Evolutionary conservation across 345 rosid genomes (phyloP).

Genomic region (Clausena lansium): DNA sequence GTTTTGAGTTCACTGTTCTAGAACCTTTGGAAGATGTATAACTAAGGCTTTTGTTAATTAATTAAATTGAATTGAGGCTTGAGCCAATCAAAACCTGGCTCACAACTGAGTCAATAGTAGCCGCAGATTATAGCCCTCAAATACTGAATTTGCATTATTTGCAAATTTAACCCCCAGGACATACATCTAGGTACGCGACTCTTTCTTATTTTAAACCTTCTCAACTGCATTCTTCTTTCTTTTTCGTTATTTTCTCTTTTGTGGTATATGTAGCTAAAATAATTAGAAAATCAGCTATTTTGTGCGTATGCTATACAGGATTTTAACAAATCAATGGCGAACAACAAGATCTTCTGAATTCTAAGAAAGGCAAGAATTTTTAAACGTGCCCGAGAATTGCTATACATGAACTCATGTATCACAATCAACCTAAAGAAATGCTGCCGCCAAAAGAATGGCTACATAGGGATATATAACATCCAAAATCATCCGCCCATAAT

Average conservation of each 20-base stretch:
- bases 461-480: too few species aligned
- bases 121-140: too few species aligned
- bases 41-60: neutral
- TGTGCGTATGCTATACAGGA: neutral
- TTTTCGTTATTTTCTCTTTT: neutral
- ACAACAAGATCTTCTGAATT: neutral
- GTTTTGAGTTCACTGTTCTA: neutral
- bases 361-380: neutral
- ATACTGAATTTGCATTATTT: too few species aligned
- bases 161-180: too few species aligned
- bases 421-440: too few species aligned
- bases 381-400: too few species aligned
- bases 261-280: too few species aligned
- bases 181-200: neutral
- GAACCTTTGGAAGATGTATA: neutral
- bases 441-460: too few species aligned
- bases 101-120: too few species aligned
- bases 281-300: too few species aligned
- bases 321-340: neutral
- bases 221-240: neutral
- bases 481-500: neutral
- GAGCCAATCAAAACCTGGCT: too few species aligned
- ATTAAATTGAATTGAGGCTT: neutral
- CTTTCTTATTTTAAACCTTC: neutral
- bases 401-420: too few species aligned